Percentiles rank a stretch among this genome's conserved stretches.
phyloP scores from a whole-genome alignment of 345 rosid genomes.

The Zanthoxylum bungeanum region DNA sequence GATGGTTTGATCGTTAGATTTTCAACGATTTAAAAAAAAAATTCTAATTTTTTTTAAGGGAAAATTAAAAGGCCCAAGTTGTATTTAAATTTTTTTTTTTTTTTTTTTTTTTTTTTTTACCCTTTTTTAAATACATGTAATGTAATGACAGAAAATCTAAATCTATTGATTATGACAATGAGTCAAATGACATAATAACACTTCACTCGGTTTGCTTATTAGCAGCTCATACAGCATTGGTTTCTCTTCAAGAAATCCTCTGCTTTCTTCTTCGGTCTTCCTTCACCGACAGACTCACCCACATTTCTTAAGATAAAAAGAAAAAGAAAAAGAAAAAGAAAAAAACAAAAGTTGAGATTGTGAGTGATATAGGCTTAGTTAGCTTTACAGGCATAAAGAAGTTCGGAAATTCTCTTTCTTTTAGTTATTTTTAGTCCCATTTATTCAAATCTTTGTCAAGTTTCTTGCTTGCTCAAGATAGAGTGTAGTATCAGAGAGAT shows the following conservation, averaged over 20 bases:
- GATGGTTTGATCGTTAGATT: no score
- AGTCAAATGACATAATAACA: background rate
- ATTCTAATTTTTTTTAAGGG: no score
- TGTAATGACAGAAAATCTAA: background rate
- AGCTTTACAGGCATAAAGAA: slow-evolving; percentile 22
- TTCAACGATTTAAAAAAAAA: no score
- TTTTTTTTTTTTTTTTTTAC: no score
- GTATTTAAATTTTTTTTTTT: background rate
- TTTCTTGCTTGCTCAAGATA: background rate
- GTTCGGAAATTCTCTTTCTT: slow-evolving; percentile 9
- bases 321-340: background rate
- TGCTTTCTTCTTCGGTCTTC: no score
- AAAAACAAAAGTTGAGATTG: background rate
- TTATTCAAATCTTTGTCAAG: slow-evolving; percentile 1
- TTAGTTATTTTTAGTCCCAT: slow-evolving; percentile 3
- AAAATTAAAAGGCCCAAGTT: background rate
- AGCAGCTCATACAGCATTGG: slow-evolving; percentile 9
- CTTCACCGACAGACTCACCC: slow-evolving; percentile 19
- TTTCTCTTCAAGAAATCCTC: slow-evolving; percentile 6
- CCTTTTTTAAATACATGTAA: background rate
- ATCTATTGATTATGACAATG: no score
- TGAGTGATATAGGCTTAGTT: background rate
- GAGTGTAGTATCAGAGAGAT: slow-evolving; percentile 19
- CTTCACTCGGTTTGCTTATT: background rate
- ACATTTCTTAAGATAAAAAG: slow-evolving; percentile 11